phyloP scores from a whole-genome alignment of 2,329 filamentous ascomycete species.

The Fusarium papillatum region DNA sequence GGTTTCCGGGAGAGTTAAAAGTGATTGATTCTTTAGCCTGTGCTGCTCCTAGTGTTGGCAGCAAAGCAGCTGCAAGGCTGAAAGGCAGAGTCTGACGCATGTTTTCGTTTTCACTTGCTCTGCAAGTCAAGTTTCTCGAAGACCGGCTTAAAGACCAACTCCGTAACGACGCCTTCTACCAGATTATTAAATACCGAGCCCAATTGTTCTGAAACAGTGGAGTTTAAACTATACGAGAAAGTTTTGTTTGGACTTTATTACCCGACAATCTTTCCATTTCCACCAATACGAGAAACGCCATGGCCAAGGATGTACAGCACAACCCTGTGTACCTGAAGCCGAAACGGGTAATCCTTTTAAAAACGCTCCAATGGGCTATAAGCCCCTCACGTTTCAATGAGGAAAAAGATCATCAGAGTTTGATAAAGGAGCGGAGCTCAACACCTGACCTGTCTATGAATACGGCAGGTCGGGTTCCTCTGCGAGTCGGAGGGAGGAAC shows the following conservation, averaged over 20 bases:
- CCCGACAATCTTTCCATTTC: background rate
- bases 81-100: constrained; percentile 4
- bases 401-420: constrained; percentile 16
- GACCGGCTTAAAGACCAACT: background rate
- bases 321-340: background rate
- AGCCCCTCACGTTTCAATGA: constrained; percentile 1
- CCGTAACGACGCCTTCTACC: background rate
- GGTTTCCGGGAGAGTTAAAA: constrained; percentile 50
- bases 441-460: background rate
- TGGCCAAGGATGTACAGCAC: background rate
- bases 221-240: background rate
- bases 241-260: constrained; percentile 5
- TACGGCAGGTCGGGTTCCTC: constrained; percentile 9
- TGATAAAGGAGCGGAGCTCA: constrained; percentile 10
- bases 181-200: background rate
- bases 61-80: background rate
- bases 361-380: constrained; percentile 12
- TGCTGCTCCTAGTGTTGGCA: background rate
- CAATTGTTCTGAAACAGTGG: background rate
- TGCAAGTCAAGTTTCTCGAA: background rate
- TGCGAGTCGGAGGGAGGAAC: background rate
- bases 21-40: constrained; percentile 1
- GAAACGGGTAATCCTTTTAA: background rate
- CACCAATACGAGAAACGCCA: constrained; percentile 13
- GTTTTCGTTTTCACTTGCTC: background rate